Conservation (phyloP, 2,329 filamentous ascomycete species). For the Cryphonectria parasitica region DNA sequence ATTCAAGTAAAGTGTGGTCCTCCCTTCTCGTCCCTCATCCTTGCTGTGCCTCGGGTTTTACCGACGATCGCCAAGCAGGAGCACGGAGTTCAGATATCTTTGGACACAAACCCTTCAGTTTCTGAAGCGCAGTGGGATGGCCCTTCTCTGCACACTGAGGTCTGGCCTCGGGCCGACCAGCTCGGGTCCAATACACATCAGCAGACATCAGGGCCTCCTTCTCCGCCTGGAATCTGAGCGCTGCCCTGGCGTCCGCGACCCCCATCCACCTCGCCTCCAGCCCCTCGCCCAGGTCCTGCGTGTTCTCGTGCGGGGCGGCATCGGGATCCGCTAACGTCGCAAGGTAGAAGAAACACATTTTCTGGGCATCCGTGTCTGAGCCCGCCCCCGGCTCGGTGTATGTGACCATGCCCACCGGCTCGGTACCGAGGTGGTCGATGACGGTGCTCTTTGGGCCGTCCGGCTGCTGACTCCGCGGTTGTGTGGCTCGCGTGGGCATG, state of each 20-base stretch:
- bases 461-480: constrained; percentile 18
- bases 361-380: constrained; percentile 37
- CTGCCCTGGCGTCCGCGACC: constrained; percentile 30
- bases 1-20: neutral
- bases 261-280: constrained; percentile 34
- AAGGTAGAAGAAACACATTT: constrained; percentile 47
- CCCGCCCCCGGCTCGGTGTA: constrained; percentile 41
- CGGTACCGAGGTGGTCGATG: constrained; percentile 36
- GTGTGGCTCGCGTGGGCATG: constrained; percentile 49
- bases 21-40: neutral
- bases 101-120: neutral
- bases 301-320: constrained; percentile 32
- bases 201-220: constrained; percentile 20
- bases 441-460: constrained; percentile 16
- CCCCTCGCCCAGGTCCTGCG: constrained; percentile 40
- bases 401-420: constrained; percentile 42
- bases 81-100: neutral
- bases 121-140: neutral
- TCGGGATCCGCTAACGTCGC: constrained; percentile 39
- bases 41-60: neutral
- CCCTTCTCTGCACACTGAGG: neutral
- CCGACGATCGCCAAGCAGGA: neutral
- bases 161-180: neutral
- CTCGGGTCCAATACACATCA: neutral
- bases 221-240: constrained; percentile 37